phyloP scores from a whole-genome alignment of 2,329 filamentous ascomycete genomes.

The Fusarium transvaalense region DNA sequence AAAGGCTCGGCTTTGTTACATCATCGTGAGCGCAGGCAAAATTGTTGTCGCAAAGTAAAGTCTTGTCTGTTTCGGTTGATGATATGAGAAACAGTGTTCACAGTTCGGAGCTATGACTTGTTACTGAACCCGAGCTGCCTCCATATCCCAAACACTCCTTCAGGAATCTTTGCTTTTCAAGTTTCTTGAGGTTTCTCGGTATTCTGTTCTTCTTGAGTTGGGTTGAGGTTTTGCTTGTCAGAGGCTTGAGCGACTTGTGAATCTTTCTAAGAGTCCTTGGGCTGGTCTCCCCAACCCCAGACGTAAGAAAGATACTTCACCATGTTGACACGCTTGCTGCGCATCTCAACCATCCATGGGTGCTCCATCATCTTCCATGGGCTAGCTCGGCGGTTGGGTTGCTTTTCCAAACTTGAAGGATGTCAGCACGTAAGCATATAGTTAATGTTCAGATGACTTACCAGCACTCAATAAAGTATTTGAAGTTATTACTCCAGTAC shows the following conservation, averaged over 20 bases:
- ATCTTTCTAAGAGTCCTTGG: conserved; percentile 41
- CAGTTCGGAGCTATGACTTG: conserved; percentile 1
- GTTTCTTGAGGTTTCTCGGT: neutral
- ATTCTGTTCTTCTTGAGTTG: conserved; percentile 11
- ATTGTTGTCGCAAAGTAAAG: conserved; percentile 6
- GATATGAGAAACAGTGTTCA: conserved; percentile 17
- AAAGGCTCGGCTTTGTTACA: conserved; percentile 38
- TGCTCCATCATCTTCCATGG: conserved; percentile 99
- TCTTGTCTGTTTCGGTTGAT: conserved; percentile 18
- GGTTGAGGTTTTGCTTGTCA: conserved; percentile 28
- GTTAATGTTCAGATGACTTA: conserved; percentile 64
- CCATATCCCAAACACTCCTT: conserved; percentile 10
- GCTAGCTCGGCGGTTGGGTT: conserved; percentile 85
- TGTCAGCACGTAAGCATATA: conserved; percentile 41
- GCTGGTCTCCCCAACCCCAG: conserved; percentile 86
- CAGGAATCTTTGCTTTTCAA: neutral
- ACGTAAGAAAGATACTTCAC: conserved; percentile 91
- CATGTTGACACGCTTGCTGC: conserved; percentile 97
- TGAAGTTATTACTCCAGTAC: conserved; percentile 96
- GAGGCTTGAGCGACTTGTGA: conserved; percentile 17
- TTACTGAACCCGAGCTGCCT: neutral
- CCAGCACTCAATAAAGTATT: conserved; percentile 99
- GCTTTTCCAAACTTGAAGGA: conserved; percentile 85
- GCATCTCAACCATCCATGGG: conserved; percentile 99
- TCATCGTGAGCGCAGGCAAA: conserved; percentile 24